Base-by-base conservation (phyloP, 2,329 filamentous ascomycete species). In the Orbilia brochopaga region DNA sequence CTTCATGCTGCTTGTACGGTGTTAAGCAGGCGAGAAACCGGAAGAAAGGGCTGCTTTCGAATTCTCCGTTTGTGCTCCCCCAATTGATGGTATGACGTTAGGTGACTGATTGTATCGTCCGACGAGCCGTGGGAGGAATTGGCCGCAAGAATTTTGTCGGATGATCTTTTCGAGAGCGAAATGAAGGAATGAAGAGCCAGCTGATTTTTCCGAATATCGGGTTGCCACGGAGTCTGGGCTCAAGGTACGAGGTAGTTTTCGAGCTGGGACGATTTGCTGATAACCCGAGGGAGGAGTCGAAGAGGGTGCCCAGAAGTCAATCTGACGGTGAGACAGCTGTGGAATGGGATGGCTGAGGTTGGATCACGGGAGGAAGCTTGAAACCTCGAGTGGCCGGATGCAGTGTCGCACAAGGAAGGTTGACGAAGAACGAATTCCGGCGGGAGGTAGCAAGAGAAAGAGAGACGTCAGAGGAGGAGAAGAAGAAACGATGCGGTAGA, bases 361-460 rank as follows among this genome's bases (percentile, higher is more conserved):
- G 48, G 59, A 64, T 56, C 66, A 70, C 59, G 48, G 52, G 59
- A 60, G 50, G 46, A 59, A 50, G 51, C 60, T 56, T 56, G 19
- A 48, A 59, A 55, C 54, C 48, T 24, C 24, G 52, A 53, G 53
- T 53, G 53, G 50, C 66, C 54, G 59, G 40, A 53, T 37, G 58
- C 54, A 62, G 48, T 1, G 67, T 65, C 30, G 67, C 35, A 72
- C 60, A 65, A 72, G 55, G 42, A 63, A 55, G 42, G 54, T 30
- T 10, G 27, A 23, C 44, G 44, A 48, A 6, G 53, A 8, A 32
- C 55, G 53, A 55, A 52, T 40, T 65, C 50, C 37, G 52, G 51
- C 50, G 58, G 50, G 51, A 21, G 17, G 21, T 44, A 30, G 59
- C 21, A 35, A 69, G 30, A 62, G 46, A 23, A 23, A 37, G 37